Evolutionary conservation across 495 filamentous ascomycete species (phyloP).

Genomic region (Penicillium daleae): DNA sequence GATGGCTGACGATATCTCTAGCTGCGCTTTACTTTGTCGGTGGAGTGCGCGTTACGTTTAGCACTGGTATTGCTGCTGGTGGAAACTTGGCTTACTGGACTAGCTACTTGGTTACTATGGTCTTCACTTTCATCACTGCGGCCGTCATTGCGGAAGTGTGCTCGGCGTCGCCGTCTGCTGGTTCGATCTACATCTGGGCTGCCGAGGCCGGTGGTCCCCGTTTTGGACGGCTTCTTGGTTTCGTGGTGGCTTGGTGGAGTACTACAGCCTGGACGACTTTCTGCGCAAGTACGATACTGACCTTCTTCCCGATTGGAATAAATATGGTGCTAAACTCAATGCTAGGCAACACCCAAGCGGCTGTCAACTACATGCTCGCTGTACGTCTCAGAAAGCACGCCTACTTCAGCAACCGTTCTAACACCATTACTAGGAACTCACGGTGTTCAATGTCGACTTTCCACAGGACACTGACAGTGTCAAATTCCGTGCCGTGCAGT

Average conservation of each 20-base stretch:
- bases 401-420: neutral
- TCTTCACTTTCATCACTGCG: conserved; percentile 61
- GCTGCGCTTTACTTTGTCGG: conserved; percentile 61
- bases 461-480: conserved; percentile 50
- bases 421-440: conserved; percentile 46
- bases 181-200: conserved; percentile 62
- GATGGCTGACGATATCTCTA: conserved; percentile 21
- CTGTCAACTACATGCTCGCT: conserved; percentile 59
- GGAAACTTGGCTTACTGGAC: conserved; percentile 62
- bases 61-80: conserved; percentile 59
- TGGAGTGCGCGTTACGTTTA: conserved; percentile 59
- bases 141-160: conserved; percentile 61
- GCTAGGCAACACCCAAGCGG: conserved; percentile 53
- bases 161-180: conserved; percentile 58
- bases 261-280: conserved; percentile 64
- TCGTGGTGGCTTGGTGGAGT: conserved; percentile 63
- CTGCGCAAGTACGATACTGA: conserved; percentile 43
- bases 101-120: conserved; percentile 58
- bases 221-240: conserved; percentile 56
- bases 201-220: conserved; percentile 58
- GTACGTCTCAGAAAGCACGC: conserved; percentile 26
- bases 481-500: conserved; percentile 60
- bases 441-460: conserved; percentile 56
- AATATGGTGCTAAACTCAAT: conserved; percentile 9
- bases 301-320: neutral